A percentile compares a stretch with the other conserved stretches of the same genome.
phyloP scores from a whole-genome alignment of 257 asterid genomes.

The Jasminum sambac region DNA sequence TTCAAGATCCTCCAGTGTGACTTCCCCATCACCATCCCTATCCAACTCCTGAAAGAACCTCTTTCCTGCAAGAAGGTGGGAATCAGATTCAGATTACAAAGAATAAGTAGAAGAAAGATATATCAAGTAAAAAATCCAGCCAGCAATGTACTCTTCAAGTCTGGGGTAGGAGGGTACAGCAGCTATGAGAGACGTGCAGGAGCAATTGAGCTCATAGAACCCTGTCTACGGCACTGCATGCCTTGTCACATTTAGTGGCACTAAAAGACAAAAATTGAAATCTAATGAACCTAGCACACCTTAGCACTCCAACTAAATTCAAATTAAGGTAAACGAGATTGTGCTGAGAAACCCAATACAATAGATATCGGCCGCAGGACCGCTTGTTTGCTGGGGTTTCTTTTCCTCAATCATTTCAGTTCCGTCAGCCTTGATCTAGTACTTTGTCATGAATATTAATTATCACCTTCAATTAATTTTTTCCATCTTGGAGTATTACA shows the following conservation, averaged over 20 bases:
- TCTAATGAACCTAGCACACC: neutral
- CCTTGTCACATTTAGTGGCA: neutral
- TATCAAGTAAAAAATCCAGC: conserved; percentile 13
- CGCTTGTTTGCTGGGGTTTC: too few relatives aligned
- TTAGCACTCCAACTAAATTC: neutral
- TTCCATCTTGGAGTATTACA: too few relatives aligned
- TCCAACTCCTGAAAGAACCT: conserved; percentile 95
- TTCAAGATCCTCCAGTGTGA: conserved; percentile 96
- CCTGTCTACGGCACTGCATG: neutral
- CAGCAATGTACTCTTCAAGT: neutral
- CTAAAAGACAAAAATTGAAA: neutral
- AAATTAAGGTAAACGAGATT: neutral
- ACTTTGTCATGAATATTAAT: too few relatives aligned
- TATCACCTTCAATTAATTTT: too few relatives aligned
- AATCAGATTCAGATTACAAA: conserved; percentile 20
- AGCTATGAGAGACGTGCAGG: neutral
- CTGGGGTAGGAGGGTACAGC: neutral
- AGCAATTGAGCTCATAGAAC: neutral
- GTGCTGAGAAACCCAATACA: neutral
- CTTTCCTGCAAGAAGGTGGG: conserved; percentile 58
- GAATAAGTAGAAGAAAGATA: neutral
- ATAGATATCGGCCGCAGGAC: neutral
- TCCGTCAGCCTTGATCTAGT: too few relatives aligned
- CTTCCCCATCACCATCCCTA: conserved; percentile 98
- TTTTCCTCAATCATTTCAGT: too few relatives aligned